These are phyloP conservation scores for Sphagnum fallax DNA, from an alignment of 228 moss, liverwort and hornwort species.

Conservation along the genomic window DNA sequence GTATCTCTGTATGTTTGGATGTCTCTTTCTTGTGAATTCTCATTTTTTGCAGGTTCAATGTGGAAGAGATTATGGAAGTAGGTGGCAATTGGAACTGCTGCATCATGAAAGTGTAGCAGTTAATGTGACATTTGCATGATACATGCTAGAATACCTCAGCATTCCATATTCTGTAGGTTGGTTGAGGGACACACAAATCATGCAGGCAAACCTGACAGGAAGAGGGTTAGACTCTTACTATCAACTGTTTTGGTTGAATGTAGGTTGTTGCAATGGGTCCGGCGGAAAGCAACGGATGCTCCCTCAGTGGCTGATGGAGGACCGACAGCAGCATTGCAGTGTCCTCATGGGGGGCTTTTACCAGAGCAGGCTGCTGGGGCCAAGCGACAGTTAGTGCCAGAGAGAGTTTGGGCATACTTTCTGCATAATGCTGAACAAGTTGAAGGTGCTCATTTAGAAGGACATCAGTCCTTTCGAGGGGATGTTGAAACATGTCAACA, in stretches of 20 bases:
- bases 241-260: background rate
- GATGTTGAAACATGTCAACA: conserved; percentile 61
- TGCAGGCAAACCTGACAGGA: too few species aligned
- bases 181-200: too few species aligned
- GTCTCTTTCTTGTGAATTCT: too few species aligned
- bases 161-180: too few species aligned
- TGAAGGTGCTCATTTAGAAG: conserved; percentile 54
- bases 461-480: conserved; percentile 65
- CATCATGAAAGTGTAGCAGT: too few species aligned
- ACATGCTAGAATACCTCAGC: too few species aligned
- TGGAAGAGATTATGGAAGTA: too few species aligned
- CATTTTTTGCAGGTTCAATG: too few species aligned
- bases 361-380: conserved; percentile 89
- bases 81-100: too few species aligned
- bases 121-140: too few species aligned
- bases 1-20: too few species aligned
- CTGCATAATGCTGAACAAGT: conserved; percentile 74
- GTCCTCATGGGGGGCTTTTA: conserved; percentile 78
- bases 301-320: conserved; percentile 95
- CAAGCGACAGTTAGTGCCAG: conserved; percentile 84
- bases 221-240: too few species aligned
- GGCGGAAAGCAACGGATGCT: conserved; percentile 88
- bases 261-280: conserved; percentile 91
- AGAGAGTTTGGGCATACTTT: conserved; percentile 82
- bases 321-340: conserved; percentile 84